phyloP scores from a whole-genome alignment of 441 rosid genomes.

The Gossypium laxum region DNA sequence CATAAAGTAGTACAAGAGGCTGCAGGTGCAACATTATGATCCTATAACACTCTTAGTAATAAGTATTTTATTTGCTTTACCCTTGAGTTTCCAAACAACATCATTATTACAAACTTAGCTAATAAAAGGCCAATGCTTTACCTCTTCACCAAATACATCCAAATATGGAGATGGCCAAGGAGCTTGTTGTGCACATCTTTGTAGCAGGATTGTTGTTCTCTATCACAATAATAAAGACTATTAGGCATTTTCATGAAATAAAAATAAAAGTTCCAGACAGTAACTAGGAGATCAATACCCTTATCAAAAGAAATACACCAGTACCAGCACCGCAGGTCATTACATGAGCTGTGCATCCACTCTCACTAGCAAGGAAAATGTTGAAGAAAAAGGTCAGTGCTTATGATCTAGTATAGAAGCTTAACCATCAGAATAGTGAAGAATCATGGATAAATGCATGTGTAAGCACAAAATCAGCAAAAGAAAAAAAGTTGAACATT shows the following conservation, averaged over 20 bases:
- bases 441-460: neutral
- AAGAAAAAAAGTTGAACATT: slow-evolving; percentile 15
- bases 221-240: slow-evolving; percentile 23
- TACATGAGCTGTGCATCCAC: slow-evolving; percentile 63
- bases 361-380: slow-evolving; percentile 40
- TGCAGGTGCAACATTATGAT: neutral
- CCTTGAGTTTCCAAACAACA: neutral
- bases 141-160: slow-evolving; percentile 99
- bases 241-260: slow-evolving; percentile 12
- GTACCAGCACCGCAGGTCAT: slow-evolving; percentile 74
- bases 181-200: slow-evolving; percentile 74
- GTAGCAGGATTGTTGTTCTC: slow-evolving; percentile 81
- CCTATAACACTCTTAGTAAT: neutral
- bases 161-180: slow-evolving; percentile 92
- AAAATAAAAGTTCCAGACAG: neutral
- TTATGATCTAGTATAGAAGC: neutral
- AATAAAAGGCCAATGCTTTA: slow-evolving; percentile 13
- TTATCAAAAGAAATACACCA: slow-evolving; percentile 76
- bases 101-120: neutral
- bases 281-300: slow-evolving; percentile 35
- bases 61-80: neutral
- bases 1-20: neutral
- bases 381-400: neutral
- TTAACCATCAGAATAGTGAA: neutral
- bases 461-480: slow-evolving; percentile 5